A percentile compares a stretch with the other conserved stretches of the same genome.
Conservation (phyloP, 2,329 filamentous ascomycete genomes). For the Sarocladium oryzae region DNA sequence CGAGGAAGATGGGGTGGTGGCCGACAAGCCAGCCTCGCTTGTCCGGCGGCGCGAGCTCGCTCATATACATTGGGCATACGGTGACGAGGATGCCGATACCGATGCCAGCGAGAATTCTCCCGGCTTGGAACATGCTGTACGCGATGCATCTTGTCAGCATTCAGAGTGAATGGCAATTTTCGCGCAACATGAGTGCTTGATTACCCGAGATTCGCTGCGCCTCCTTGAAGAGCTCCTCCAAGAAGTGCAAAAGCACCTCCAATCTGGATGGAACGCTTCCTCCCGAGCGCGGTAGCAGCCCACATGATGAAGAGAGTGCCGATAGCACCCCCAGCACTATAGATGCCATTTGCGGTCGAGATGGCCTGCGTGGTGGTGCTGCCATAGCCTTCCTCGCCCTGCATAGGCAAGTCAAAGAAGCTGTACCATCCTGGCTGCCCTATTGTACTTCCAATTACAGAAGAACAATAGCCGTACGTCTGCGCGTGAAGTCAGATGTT, state of each 20-base stretch:
- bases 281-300: conserved; percentile 36
- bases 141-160: not conserved
- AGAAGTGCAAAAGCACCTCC: conserved; percentile 36
- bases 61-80: conserved; percentile 29
- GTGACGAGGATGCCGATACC: conserved; percentile 31
- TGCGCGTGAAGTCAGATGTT: conserved; percentile 14
- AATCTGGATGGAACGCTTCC: conserved; percentile 39
- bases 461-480: conserved; percentile 46
- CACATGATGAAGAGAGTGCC: conserved; percentile 43
- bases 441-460: conserved; percentile 44
- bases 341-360: conserved; percentile 41
- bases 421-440: conserved; percentile 46
- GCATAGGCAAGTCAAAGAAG: conserved; percentile 38
- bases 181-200: too few species aligned
- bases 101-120: conserved; percentile 38
- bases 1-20: conserved; percentile 39
- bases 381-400: conserved; percentile 37
- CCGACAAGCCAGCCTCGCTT: conserved; percentile 44
- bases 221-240: conserved; percentile 39
- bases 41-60: conserved; percentile 26
- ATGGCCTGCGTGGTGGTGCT: conserved; percentile 38
- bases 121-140: conserved; percentile 31
- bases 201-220: conserved; percentile 35
- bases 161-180: too few species aligned
- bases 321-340: conserved; percentile 40